Evolutionary conservation across 305 asterid species (phyloP).

Genomic region (Fraxinus angustifolia): DNA sequence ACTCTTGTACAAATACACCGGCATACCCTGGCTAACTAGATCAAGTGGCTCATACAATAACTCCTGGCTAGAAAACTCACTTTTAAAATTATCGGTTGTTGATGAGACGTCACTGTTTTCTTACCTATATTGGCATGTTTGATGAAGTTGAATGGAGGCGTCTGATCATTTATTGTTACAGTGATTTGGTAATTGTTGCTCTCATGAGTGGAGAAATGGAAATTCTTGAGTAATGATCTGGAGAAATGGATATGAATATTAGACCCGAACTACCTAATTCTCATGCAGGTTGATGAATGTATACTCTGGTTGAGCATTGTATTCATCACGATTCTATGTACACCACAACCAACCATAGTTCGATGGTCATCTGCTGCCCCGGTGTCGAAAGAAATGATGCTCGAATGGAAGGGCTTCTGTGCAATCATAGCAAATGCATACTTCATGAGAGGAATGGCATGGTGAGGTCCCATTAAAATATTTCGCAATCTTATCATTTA

Average conservation of each 20-base stretch:
- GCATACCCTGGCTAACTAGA: no score
- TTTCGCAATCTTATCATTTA: neutral
- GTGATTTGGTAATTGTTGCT: neutral
- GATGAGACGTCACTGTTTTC: neutral
- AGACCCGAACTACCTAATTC: neutral
- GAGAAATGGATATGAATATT: neutral
- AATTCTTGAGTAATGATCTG: neutral
- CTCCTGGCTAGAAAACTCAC: neutral
- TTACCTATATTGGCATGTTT: neutral
- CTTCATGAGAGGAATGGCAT: conserved; percentile 94
- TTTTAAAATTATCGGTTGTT: neutral
- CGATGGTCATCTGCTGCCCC: conserved; percentile 87
- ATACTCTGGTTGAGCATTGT: conserved; percentile 83
- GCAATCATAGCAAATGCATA: conserved; percentile 94
- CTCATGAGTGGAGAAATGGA: neutral
- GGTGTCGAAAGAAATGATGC: conserved; percentile 61
- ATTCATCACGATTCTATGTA: conserved; percentile 84
- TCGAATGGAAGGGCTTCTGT: conserved; percentile 87
- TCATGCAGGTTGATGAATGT: conserved; percentile 76
- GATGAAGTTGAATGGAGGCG: neutral
- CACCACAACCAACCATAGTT: conserved; percentile 91
- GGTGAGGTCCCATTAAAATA: conserved; percentile 40
- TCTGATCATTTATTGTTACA: neutral
- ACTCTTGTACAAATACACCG: no score
- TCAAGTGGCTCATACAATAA: no score